Evolutionary conservation across 2,329 filamentous ascomycete species (phyloP).

Genomic region (Aspergillus unguis): DNA sequence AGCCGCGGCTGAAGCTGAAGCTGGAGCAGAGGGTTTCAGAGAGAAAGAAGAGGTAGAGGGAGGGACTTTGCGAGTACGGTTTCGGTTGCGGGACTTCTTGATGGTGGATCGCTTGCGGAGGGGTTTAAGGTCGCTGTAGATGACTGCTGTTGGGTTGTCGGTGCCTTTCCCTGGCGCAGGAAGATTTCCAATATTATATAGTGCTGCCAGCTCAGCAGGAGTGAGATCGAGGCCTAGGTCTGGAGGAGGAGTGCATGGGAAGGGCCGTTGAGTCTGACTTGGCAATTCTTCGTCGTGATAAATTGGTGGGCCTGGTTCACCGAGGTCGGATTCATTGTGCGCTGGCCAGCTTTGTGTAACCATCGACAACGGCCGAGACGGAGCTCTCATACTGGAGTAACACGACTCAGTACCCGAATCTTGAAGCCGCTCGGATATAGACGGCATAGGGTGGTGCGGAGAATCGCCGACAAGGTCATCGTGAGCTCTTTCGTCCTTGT

Average conservation of each 20-base stretch:
- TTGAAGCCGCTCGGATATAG: conserved; percentile 26
- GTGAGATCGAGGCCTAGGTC: not conserved
- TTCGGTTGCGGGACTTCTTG: not conserved
- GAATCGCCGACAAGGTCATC: conserved; percentile 23
- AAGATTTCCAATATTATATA: conserved; percentile 6
- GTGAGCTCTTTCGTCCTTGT: conserved; percentile 13
- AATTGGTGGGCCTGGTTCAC: conserved; percentile 26
- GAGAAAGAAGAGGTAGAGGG: not conserved
- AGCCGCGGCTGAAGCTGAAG: not conserved
- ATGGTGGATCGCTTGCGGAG: conserved; percentile 5
- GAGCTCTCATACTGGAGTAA: conserved; percentile 12
- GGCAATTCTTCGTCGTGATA: not conserved
- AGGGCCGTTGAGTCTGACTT: too few species aligned
- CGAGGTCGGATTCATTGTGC: conserved; percentile 27
- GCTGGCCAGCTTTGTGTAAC: conserved; percentile 16
- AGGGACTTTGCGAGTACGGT: not conserved
- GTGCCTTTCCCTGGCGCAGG: conserved; percentile 6
- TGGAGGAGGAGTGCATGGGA: not conserved
- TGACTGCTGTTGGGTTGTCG: conserved; percentile 8
- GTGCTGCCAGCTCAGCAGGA: not conserved
- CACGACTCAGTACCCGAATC: conserved; percentile 15
- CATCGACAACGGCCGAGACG: conserved; percentile 17
- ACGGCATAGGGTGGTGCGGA: conserved; percentile 23
- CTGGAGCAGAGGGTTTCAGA: not conserved
- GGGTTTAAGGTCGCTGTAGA: conserved; percentile 10